A percentile compares a stretch with the other conserved stretches of the same genome.
phyloP scores from a whole-genome alignment of 176 grass and related monocot genomes.

The Aegilops umbellulata region DNA sequence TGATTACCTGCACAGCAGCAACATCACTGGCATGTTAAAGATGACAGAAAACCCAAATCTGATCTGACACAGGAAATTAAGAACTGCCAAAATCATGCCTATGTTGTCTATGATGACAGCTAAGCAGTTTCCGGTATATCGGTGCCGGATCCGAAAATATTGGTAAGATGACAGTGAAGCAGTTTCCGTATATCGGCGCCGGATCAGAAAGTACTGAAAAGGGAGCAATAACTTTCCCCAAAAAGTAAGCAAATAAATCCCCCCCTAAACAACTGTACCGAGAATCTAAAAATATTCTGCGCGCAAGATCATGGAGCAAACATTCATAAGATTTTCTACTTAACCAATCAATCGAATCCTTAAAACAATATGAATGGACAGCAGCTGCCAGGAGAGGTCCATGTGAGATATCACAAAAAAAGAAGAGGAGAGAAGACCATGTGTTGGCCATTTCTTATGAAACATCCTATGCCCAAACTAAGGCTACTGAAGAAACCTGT shows the following conservation, averaged over 20 bases:
- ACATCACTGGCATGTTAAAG: constrained; percentile 14
- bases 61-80: background rate
- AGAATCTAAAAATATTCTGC: background rate
- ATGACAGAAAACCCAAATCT: background rate
- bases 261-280: background rate
- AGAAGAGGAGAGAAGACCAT: background rate
- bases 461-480: constrained; percentile 14
- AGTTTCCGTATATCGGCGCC: background rate
- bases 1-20: constrained; percentile 25
- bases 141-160: background rate
- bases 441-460: constrained; percentile 2
- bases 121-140: background rate
- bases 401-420: background rate
- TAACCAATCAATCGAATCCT: background rate
- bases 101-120: background rate
- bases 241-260: background rate
- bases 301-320: constrained; percentile 12
- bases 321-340: constrained; percentile 11
- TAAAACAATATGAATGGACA: background rate
- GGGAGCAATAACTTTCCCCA: background rate
- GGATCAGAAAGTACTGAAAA: constrained; percentile 12
- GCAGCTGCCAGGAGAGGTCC: background rate
- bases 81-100: background rate
- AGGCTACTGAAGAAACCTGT: background rate
- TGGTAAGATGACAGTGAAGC: background rate